phyloP scores from a whole-genome alignment of 345 rosid genomes.

The Boechera divaricarpa region DNA sequence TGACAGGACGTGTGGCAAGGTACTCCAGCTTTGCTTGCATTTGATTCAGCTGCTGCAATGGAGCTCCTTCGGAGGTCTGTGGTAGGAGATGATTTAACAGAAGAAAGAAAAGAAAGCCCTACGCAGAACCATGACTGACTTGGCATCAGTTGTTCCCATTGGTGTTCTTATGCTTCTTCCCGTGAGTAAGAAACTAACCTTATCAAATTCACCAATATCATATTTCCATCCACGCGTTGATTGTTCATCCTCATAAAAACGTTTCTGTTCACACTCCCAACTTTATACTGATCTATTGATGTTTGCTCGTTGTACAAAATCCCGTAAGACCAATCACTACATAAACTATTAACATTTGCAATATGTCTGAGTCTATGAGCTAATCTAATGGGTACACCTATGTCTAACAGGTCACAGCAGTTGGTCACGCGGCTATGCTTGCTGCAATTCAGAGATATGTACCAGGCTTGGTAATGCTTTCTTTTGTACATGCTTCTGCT shows the following conservation, averaged over 20 bases:
- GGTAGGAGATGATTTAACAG: slow-evolving; percentile 88
- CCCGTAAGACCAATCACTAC: slow-evolving; percentile 8
- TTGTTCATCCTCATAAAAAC: not conserved
- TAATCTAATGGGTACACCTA: slow-evolving; percentile 15
- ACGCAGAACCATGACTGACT: slow-evolving; percentile 79
- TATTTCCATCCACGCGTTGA: not conserved
- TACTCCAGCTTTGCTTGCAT: slow-evolving; percentile 91
- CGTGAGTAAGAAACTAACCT: slow-evolving; percentile 55
- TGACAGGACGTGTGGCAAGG: slow-evolving; percentile 96
- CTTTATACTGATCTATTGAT: slow-evolving; percentile 2
- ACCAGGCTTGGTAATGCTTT: slow-evolving; percentile 70
- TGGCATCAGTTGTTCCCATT: slow-evolving; percentile 94
- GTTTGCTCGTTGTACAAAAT: slow-evolving; percentile 13
- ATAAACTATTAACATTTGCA: slow-evolving; percentile 11
- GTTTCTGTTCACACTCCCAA: slow-evolving; percentile 3
- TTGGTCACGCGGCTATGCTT: slow-evolving; percentile 96
- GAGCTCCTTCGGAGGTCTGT: slow-evolving; percentile 73
- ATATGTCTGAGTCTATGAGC: slow-evolving; percentile 11
- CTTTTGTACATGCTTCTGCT: slow-evolving; percentile 21
- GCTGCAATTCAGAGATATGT: slow-evolving; percentile 96
- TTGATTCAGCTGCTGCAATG: slow-evolving; percentile 87
- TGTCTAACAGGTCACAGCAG: slow-evolving; percentile 82
- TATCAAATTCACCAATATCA: not conserved
- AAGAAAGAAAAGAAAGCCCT: slow-evolving; percentile 85
- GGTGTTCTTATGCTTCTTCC: slow-evolving; percentile 97